Evolutionary conservation across 1,284 basidiomycete species (phyloP).

Genomic region (Bondarzewia mesenterica): DNA sequence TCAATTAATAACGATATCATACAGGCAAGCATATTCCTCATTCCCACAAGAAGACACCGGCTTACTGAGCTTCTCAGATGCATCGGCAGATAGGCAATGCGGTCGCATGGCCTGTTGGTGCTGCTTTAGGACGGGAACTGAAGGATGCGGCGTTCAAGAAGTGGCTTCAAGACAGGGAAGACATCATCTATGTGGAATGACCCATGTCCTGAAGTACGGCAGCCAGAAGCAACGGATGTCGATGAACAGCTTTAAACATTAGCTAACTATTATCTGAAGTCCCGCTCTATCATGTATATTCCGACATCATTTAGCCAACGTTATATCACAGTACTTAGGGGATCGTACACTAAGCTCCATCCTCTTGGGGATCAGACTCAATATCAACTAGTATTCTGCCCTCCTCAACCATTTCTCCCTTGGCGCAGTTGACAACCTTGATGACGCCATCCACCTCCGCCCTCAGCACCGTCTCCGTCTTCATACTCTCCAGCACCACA

Average conservation of each 20-base stretch:
- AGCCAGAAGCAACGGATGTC: no score
- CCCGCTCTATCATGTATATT: no score
- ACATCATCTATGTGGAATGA: constrained; percentile 21
- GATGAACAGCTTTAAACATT: no score
- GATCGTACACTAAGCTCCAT: no score
- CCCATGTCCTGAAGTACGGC: background rate
- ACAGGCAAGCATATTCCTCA: constrained; percentile 41
- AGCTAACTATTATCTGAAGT: no score
- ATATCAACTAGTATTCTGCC: constrained; percentile 72
- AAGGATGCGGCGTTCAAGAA: constrained; percentile 37
- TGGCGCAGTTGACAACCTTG: constrained; percentile 62
- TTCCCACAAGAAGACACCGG: background rate
- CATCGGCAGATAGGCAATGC: constrained; percentile 74
- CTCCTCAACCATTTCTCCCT: constrained; percentile 86
- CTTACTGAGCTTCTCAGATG: constrained; percentile 34
- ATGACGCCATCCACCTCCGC: constrained; percentile 64
- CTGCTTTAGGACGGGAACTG: constrained; percentile 57
- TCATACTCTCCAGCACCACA: constrained; percentile 91
- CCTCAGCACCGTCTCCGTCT: constrained; percentile 86
- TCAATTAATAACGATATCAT: constrained; percentile 41
- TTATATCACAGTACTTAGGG: no score
- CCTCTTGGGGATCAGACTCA: no score
- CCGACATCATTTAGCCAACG: no score
- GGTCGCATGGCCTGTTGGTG: constrained; percentile 54
- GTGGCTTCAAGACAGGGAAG: constrained; percentile 33